phyloP scores from a whole-genome alignment of 2,329 filamentous ascomycete species.

The Ceratocystis variospora region DNA sequence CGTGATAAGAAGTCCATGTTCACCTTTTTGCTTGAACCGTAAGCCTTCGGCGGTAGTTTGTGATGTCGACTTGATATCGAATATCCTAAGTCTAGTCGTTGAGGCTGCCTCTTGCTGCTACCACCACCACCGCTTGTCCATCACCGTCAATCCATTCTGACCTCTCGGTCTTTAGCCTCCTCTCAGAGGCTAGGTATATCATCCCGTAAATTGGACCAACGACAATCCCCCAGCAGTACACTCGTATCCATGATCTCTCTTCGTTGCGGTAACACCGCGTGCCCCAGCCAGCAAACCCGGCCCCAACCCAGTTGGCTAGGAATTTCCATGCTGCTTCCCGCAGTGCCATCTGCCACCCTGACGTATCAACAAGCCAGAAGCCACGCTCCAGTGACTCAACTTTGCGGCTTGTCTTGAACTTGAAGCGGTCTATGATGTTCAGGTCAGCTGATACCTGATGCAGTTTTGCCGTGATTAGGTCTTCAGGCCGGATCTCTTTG shows the following conservation, averaged over 20 bases:
- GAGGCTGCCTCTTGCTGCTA: constrained; percentile 22
- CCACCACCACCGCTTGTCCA: constrained; percentile 38
- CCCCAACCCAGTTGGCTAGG: constrained; percentile 44
- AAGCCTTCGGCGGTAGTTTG: accelerated
- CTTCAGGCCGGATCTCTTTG: constrained; percentile 31
- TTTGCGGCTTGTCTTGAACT: neutral
- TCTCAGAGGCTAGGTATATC: constrained; percentile 56
- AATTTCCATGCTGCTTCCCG: constrained; percentile 47
- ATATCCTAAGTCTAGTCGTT: neutral
- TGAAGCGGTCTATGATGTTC: constrained; percentile 39
- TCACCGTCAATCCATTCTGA: constrained; percentile 54
- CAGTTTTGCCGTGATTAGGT: constrained; percentile 44
- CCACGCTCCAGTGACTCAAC: constrained; percentile 51
- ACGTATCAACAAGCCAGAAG: constrained; percentile 56
- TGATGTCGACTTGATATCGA: no score
- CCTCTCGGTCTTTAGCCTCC: constrained; percentile 43
- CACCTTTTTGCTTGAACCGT: no score
- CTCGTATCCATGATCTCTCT: constrained; percentile 36
- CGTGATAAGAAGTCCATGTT: no score
- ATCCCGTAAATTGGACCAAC: constrained; percentile 60
- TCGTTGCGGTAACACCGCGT: constrained; percentile 41
- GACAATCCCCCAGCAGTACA: constrained; percentile 69
- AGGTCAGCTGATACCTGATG: constrained; percentile 39
- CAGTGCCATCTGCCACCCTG: constrained; percentile 36
- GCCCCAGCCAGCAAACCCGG: constrained; percentile 52